Evolutionary conservation across 306 rosid species (phyloP).

Genomic region (Amphicarpaea edgeworthii): DNA sequence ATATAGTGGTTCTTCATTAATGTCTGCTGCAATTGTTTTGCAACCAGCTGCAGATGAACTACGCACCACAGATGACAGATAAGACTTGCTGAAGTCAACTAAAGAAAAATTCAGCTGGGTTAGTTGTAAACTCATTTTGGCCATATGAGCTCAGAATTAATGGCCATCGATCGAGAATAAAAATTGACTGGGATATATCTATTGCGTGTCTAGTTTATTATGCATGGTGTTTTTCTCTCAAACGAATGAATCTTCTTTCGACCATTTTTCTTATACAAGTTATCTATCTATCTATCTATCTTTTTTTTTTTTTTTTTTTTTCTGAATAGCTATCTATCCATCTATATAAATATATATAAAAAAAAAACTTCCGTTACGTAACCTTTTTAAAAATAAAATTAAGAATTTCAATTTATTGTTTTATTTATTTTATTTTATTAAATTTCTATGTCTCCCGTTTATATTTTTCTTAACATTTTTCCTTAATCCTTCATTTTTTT

Average conservation of each 20-base stretch:
- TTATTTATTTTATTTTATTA: too few relatives aligned
- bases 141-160: neutral
- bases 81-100: constrained; percentile 8
- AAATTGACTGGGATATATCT: neutral
- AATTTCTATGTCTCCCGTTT: too few relatives aligned
- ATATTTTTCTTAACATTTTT: too few relatives aligned
- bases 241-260: constrained; percentile 16
- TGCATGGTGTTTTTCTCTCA: neutral
- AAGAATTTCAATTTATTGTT: too few relatives aligned
- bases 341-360: too few relatives aligned
- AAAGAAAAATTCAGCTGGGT: constrained; percentile 19
- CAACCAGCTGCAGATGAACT: neutral
- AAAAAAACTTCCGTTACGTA: too few relatives aligned
- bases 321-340: too few relatives aligned
- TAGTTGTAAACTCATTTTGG: neutral
- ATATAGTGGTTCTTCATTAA: neutral
- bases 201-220: constrained; percentile 26
- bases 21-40: neutral
- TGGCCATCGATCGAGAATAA: neutral
- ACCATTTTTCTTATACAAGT: neutral
- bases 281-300: neutral
- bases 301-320: too few relatives aligned
- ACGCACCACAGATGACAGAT: constrained; percentile 9
- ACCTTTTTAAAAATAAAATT: too few relatives aligned
- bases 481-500: too few relatives aligned